Conservation (phyloP, 257 asterid species). For the Solanum sejunctum region DNA sequence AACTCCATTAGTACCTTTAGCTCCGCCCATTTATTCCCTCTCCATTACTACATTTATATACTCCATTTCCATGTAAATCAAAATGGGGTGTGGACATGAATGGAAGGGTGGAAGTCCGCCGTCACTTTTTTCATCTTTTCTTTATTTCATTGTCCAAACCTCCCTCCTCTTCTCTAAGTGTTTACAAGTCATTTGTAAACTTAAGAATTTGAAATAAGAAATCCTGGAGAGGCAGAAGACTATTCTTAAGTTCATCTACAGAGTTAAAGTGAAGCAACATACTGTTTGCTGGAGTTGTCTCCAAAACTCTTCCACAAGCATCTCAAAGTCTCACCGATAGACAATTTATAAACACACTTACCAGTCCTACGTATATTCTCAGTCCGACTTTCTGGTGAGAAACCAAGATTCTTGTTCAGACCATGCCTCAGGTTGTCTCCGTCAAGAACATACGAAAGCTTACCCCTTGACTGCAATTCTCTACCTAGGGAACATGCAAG, state of each 20-base stretch:
- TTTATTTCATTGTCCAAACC: background rate
- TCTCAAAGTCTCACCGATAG: background rate
- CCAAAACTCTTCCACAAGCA: background rate
- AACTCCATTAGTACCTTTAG: background rate
- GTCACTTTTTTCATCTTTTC: background rate
- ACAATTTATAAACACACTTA: constrained; percentile 19
- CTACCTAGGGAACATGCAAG: constrained; percentile 86
- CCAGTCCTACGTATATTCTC: constrained; percentile 95
- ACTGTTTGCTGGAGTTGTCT: background rate
- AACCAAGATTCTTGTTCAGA: constrained; percentile 80
- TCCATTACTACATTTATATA: background rate
- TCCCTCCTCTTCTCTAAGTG: background rate
- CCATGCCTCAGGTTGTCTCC: constrained; percentile 98
- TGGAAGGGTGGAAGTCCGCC: background rate
- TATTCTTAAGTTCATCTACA: background rate
- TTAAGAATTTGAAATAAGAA: background rate
- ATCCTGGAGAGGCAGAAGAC: background rate
- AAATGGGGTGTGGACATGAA: background rate
- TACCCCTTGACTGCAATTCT: constrained; percentile 71
- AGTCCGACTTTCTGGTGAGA: constrained; percentile 71
- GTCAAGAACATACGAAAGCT: constrained; percentile 86
- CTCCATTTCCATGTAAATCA: background rate
- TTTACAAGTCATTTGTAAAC: background rate
- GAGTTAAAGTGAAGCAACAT: background rate
- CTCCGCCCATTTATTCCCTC: background rate